Conservation (phyloP, 2,329 filamentous ascomycete species). For the Kalaharituber pfeilii region DNA sequence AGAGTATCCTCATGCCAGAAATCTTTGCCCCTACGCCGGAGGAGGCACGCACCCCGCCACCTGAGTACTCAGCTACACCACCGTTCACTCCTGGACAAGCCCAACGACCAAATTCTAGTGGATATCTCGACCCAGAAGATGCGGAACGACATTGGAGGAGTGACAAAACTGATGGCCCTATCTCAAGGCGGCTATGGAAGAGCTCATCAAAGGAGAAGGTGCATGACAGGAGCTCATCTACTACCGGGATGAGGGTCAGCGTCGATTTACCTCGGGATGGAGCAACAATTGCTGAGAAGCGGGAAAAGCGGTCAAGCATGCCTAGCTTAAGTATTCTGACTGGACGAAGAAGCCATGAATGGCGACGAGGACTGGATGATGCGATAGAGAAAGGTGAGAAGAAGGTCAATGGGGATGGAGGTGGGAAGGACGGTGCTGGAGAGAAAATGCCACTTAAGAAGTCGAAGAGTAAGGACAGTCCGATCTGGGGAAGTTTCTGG, state of each 20-base stretch:
- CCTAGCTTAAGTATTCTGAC: not conserved
- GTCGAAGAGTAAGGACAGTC: not conserved
- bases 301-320: conserved; percentile 1
- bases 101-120: not conserved
- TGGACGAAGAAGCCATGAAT: not conserved
- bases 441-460: conserved; percentile 1
- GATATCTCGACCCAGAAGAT: not conserved
- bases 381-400: not conserved
- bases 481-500: not conserved
- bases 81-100: not conserved
- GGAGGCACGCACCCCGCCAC: not conserved
- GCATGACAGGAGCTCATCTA: not conserved
- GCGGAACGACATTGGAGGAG: not conserved
- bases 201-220: not conserved
- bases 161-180: not conserved
- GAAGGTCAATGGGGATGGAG: too few relatives aligned
- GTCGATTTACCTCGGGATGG: conserved; percentile 8
- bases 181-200: not conserved
- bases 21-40: conserved; percentile 3
- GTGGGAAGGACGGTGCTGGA: not conserved
- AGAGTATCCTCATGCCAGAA: conserved; percentile 4
- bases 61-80: not conserved
- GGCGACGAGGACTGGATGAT: not conserved
- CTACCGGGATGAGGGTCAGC: conserved; percentile 8
- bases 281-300: conserved; percentile 7